phyloP scores from a whole-genome alignment of 306 rosid genomes.

The Macrotyloma uniflorum region DNA sequence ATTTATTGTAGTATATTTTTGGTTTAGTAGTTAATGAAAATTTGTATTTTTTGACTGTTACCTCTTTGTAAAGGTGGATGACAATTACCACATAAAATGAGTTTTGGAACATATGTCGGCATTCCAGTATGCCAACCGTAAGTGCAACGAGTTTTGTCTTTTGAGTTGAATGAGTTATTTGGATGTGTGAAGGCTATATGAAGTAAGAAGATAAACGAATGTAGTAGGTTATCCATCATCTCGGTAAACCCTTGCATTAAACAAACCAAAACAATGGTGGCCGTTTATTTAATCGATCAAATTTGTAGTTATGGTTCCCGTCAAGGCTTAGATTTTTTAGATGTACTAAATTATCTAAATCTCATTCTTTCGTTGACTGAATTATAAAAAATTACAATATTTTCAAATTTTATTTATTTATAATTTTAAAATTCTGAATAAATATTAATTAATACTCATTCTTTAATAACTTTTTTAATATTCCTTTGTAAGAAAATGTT shows the following conservation, averaged over 20 bases:
- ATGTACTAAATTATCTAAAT: background rate
- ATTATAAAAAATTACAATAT: background rate
- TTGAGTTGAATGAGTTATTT: background rate
- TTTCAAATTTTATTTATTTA: background rate
- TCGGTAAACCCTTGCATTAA: background rate
- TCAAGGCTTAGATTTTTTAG: background rate
- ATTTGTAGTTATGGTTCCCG: background rate
- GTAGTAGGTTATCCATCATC: slow-evolving; percentile 4
- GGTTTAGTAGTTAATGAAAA: slow-evolving; percentile 45
- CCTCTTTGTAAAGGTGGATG: slow-evolving; percentile 36
- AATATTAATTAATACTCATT: too few species aligned
- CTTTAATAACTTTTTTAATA: too few species aligned
- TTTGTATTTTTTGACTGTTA: slow-evolving; percentile 38
- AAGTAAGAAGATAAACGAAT: background rate
- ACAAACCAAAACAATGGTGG: background rate
- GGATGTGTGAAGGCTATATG: background rate
- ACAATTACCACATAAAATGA: slow-evolving; percentile 31
- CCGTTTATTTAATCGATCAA: background rate
- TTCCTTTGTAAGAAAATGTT: background rate
- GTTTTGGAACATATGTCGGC: slow-evolving; percentile 36
- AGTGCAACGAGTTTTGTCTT: slow-evolving; percentile 21
- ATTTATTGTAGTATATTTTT: slow-evolving; percentile 49
- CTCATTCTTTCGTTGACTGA: too few species aligned
- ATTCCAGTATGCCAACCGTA: slow-evolving; percentile 27
- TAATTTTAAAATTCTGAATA: too few species aligned